phyloP scores from a whole-genome alignment of 345 rosid genomes.

The Eucalyptus regnans region DNA sequence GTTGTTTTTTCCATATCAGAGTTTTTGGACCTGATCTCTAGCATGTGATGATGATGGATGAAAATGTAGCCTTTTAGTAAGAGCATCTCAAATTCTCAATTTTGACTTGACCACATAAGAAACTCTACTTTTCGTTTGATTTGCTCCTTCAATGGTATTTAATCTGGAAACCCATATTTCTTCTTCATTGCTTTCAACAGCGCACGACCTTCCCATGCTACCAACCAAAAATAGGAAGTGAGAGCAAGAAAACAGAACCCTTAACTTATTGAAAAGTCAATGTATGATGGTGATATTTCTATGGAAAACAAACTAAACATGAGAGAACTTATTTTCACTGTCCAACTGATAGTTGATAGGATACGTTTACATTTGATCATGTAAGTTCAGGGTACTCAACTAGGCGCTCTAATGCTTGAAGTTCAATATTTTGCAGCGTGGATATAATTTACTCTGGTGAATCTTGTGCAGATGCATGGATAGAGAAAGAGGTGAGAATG shows the following conservation, averaged over 20 bases:
- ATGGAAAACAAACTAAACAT: neutral
- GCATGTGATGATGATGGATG: neutral
- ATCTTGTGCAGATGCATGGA: slow-evolving; percentile 90
- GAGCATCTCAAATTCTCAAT: neutral
- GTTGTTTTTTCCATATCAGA: neutral
- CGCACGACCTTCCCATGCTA: neutral
- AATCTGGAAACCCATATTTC: neutral
- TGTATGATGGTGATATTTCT: neutral
- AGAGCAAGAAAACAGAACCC: neutral
- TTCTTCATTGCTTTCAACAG: neutral
- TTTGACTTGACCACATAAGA: neutral
- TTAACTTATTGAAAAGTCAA: neutral
- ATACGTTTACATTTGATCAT: neutral
- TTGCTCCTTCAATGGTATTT: neutral
- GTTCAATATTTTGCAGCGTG: slow-evolving; percentile 38
- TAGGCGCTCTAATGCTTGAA: neutral
- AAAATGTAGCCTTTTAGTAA: neutral
- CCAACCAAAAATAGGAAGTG: neutral
- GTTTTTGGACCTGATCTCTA: neutral
- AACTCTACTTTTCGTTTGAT: neutral
- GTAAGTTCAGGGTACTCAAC: neutral
- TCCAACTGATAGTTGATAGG: neutral
- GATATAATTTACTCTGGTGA: slow-evolving; percentile 76
- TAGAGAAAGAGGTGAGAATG: slow-evolving; percentile 67
- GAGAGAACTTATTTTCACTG: neutral